Base-by-base conservation (phyloP, 2,329 filamentous ascomycete genomes). In the Fusarium sulawesiense region DNA sequence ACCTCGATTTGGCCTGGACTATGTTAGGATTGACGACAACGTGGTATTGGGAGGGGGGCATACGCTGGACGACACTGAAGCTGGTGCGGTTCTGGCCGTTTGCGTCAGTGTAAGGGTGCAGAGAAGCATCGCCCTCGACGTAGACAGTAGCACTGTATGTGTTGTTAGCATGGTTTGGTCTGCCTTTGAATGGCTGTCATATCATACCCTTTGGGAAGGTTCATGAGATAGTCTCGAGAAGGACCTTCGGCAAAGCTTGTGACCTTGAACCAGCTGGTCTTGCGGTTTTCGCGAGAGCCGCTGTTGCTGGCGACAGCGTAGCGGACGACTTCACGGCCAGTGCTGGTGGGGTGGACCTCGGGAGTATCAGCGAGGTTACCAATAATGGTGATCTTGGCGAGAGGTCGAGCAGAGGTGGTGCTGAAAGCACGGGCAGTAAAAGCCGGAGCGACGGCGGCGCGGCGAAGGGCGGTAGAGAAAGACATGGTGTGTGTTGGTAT, bases 251-350 rank as follows among this genome's bases (percentile, higher is more conserved):
- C 83, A 79, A 98, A 98, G 82, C 86, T 89, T 34, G 89, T 85
- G 58, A 98, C 85, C 61, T 86, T 87, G 86, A 97, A 98, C 92
- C 92, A 98, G 85, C 91, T 96, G 30, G 92, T 93, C 78, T 89
- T 87, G 77, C 89, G 86, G 81, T 93, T 92, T 18, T 95, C 91
- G 71, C 82, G 84, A 66, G 85, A 82, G 16, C 93, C 93, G 64
- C 79, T 80, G 79, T 84, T 90, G 75, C 89, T 92, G 54, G 89
- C 94, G 68, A 99, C 83, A 7, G 89, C 83, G 79, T 97, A 98
- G 75, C 87, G 88, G 76, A 98, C 78, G 62, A 97, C 76, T 70
- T 97, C 92, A 69, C 86, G 86, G 62, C 93, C 93, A 55, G 84
- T 90, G 75, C 88, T 87, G 49, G 92, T 93, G 63, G 89, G 80